Conservation (phyloP, 495 filamentous ascomycete species). For the Podospora appendiculata region DNA sequence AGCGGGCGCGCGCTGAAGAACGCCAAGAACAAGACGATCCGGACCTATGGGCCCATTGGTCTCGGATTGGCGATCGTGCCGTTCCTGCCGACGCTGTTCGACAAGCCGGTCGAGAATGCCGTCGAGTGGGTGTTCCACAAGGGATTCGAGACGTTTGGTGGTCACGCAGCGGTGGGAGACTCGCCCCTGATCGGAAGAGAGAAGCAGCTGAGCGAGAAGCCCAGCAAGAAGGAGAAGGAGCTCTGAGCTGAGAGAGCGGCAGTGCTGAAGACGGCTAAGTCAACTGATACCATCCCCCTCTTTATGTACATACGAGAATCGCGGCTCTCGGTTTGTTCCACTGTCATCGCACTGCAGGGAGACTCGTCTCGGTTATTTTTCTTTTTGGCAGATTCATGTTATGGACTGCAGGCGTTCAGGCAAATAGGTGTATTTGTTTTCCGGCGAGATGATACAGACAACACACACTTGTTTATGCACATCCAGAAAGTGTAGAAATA, state of each 20-base stretch:
- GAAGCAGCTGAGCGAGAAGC: slow-evolving; percentile 40
- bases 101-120: slow-evolving; percentile 84
- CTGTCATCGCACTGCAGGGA: too few relatives aligned
- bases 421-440: too few relatives aligned
- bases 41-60: slow-evolving; percentile 87
- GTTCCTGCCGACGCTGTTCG: slow-evolving; percentile 81
- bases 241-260: slow-evolving; percentile 18
- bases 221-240: slow-evolving; percentile 43
- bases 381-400: too few relatives aligned
- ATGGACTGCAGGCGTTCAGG: too few relatives aligned
- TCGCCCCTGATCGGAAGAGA: slow-evolving; percentile 47
- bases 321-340: not conserved
- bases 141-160: slow-evolving; percentile 61
- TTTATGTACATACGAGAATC: not conserved
- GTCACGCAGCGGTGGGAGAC: slow-evolving; percentile 48
- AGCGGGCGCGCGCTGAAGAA: slow-evolving; percentile 74
- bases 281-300: slow-evolving; percentile 3
- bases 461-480: too few relatives aligned
- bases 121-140: slow-evolving; percentile 86
- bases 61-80: slow-evolving; percentile 84
- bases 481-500: too few relatives aligned
- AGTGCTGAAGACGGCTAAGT: not conserved
- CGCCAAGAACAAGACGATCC: slow-evolving; percentile 60
- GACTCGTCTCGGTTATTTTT: too few relatives aligned
- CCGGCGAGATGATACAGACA: too few relatives aligned